These are phyloP conservation scores for Diversispora epigaea DNA, from an alignment of 192 early-diverging fungal genomes.

Conservation along the genomic window DNA sequence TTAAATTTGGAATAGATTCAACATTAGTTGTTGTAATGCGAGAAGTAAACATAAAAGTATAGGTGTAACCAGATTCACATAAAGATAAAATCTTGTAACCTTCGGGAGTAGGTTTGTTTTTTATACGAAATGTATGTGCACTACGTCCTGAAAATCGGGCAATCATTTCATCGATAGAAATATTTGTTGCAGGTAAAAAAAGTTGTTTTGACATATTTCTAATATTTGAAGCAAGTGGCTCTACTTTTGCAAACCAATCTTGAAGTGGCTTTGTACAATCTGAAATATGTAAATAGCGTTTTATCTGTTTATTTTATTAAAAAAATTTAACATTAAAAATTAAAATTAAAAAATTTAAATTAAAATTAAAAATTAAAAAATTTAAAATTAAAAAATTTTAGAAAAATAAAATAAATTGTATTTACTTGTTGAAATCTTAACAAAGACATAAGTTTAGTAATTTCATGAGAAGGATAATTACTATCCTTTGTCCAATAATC, in stretches of 20 bases:
- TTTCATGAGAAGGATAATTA: too few relatives aligned
- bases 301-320: too few relatives aligned
- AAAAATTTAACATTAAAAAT: too few relatives aligned
- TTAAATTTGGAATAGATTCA: conserved; percentile 6
- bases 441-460: too few relatives aligned
- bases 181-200: conserved; percentile 31
- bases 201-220: conserved; percentile 14
- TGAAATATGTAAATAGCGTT: too few relatives aligned
- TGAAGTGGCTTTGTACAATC: too few relatives aligned
- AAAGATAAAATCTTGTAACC: conserved; percentile 40
- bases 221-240: conserved; percentile 31
- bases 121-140: conserved; percentile 33
- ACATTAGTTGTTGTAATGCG: conserved; percentile 21
- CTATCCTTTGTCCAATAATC: too few relatives aligned
- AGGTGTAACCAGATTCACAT: conserved; percentile 36
- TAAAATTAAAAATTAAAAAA: too few relatives aligned
- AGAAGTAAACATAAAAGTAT: conserved; percentile 30
- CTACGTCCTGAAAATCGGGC: conserved; percentile 33
- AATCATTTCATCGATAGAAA: conserved; percentile 39
- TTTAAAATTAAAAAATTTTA: too few relatives aligned
- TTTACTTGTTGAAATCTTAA: too few relatives aligned
- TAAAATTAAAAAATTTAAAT: too few relatives aligned
- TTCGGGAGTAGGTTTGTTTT: conserved; percentile 34
- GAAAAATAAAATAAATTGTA: too few relatives aligned
- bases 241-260: conserved; percentile 32